Evolutionary conservation across 306 rosid species (phyloP), one percentile per base, ranked within the genome.

Genomic region (Coriaria nepalensis): DNA sequence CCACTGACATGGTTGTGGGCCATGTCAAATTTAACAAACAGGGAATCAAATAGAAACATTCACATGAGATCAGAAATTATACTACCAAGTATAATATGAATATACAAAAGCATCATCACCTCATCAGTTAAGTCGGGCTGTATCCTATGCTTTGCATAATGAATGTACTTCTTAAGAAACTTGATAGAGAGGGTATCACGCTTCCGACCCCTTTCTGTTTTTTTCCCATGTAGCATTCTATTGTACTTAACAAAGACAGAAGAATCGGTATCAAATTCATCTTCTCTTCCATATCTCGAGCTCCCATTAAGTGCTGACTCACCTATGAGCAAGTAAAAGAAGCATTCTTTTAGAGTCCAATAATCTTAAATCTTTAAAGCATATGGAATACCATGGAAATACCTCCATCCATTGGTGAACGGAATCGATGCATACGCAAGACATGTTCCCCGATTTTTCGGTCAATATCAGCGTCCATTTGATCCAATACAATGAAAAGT

Each of bases 391-490:
- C 55, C 42, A 64, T 49, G 60, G 8, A 45, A 51, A 32, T 75
- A 85, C 98, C 95, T 74, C 98, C 94, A 68, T 77, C 86, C 50
- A 68, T 40, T 33, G 78, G 76, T 64, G 98, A 81, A 51, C 81
- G 95, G 53, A 13, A 90, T 35, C 93, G 79, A 65, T 90, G 98
- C 98, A 90, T 90, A 13, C 98, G 98, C 75, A 90, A 58, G 40
- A 90, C 98, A 41, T 90, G 98, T 69, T 90, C 95, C 6, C 95
- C 70, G 68, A 90, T 86, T 8, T 70, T 71, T 35, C 87, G 92
- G 60, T 90, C 98, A 69, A 90, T 90, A 68, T 85, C 95, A 63
- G 98, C 92, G 73, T 90, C 95, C 98, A 90, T 90, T 85, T 90
- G 98, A 61, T 90, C 98, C 75, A 90, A 65, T 52, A 90, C 95